Conservation (phyloP, 306 rosid species). For the Vicia villosa region DNA sequence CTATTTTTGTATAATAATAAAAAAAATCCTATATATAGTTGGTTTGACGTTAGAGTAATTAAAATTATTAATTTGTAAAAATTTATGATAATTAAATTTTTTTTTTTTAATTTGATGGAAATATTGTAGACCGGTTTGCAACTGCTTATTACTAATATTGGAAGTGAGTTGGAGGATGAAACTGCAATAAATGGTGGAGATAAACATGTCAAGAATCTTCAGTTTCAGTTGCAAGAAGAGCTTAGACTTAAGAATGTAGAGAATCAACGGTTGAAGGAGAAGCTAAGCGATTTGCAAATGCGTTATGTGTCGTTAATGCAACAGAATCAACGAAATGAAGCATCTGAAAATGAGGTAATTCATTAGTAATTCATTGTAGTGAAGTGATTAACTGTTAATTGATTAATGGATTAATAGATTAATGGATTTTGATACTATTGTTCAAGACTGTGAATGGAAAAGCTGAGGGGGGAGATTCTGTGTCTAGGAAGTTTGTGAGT, state of each 20-base stretch:
- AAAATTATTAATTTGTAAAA: too few species aligned
- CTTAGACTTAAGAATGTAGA: slow-evolving; percentile 70
- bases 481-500: slow-evolving; percentile 61
- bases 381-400: too few species aligned
- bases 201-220: slow-evolving; percentile 55
- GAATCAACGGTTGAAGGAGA: slow-evolving; percentile 71
- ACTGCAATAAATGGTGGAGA: slow-evolving; percentile 60
- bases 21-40: too few species aligned
- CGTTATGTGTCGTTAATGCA: slow-evolving; percentile 63
- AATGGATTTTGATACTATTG: too few species aligned
- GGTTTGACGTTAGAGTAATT: too few species aligned
- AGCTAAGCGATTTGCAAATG: slow-evolving; percentile 77
- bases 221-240: slow-evolving; percentile 77
- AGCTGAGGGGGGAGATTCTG: slow-evolving; percentile 47
- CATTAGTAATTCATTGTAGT: too few species aligned
- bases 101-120: background rate
- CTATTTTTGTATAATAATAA: too few species aligned
- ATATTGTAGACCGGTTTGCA: slow-evolving; percentile 69
- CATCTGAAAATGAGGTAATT: slow-evolving; percentile 34
- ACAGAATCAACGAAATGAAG: slow-evolving; percentile 37
- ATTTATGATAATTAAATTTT: too few species aligned
- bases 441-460: slow-evolving; percentile 51
- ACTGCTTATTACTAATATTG: slow-evolving; percentile 58
- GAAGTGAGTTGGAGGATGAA: slow-evolving; percentile 88
- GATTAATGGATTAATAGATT: too few species aligned